phyloP scores from a whole-genome alignment of 1,139 yeast genomes.

The Kodamaea fungicola region DNA sequence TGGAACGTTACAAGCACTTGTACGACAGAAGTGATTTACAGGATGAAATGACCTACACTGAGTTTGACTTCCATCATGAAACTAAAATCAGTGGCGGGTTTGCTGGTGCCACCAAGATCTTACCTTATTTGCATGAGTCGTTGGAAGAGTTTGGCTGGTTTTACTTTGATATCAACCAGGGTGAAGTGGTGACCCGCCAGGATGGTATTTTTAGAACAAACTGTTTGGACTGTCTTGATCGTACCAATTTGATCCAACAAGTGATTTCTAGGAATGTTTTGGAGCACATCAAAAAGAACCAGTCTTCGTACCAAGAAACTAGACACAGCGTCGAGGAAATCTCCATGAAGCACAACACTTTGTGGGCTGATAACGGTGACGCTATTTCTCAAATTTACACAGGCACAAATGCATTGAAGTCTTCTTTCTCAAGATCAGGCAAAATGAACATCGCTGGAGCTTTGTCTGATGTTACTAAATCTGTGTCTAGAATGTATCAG shows the following conservation, averaged over 20 bases:
- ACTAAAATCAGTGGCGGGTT: conserved; percentile 81
- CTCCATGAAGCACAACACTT: conserved; percentile 63
- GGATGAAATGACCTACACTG: conserved; percentile 60
- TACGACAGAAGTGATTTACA: conserved; percentile 37
- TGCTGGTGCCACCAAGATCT: conserved; percentile 71
- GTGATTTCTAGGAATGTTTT: conserved; percentile 61
- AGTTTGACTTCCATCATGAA: conserved; percentile 92
- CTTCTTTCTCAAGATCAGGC: conserved; percentile 90
- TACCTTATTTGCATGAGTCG: conserved; percentile 61
- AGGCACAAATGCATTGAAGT: conserved; percentile 93
- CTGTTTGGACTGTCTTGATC: conserved; percentile 91
- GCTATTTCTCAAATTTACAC: conserved; percentile 95
- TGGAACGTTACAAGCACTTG: conserved; percentile 63
- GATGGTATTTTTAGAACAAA: conserved; percentile 88
- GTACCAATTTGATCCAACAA: conserved; percentile 92
- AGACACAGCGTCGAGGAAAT: conserved; percentile 41
- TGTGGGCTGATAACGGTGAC: conserved; percentile 99
- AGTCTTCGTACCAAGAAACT: conserved; percentile 24
- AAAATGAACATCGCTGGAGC: conserved; percentile 97
- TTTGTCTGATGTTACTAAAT: conserved; percentile 90
- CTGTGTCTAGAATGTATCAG: conserved; percentile 91
- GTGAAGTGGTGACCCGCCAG: conserved; percentile 60
- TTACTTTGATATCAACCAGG: conserved; percentile 48
- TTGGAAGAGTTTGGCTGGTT: conserved; percentile 73
- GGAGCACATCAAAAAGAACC: conserved; percentile 60